Evolutionary conservation across 148 eudicot genomes (phyloP), one percentile per base, ranked within the genome.

Genomic region (Amaranthus hypochondriacus): DNA sequence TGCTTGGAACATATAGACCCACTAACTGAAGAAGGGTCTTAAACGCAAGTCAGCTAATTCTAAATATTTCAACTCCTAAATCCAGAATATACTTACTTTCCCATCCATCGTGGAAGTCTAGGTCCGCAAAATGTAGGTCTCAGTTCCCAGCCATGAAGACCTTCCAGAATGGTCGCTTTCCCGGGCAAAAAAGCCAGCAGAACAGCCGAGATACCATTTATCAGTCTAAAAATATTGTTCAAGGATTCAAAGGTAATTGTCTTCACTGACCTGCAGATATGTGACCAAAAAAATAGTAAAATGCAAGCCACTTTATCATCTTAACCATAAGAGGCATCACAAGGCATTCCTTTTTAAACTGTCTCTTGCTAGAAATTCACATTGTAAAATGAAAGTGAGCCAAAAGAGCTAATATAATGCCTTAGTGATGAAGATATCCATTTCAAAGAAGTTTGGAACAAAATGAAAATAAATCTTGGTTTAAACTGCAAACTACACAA

Each of bases 81-180:
- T 28, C 39, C 39, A 28, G 39, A 28, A 28, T 74, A 51, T 76
- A 77, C 97, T 83, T 85, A 95, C 99, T 89, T 89, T 56, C 89
- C 99, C 99, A 95, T 95, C 99, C 99, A 95, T 49, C 90, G 92
- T 12, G 99, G 99, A 74, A 95, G 87, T 44, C 91, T 86, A 56
- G 99, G 99, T 71, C 96, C 99, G 70, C 99, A 89, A 70, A 90
- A 92, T 64, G 91, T 87, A 63, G 99, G 99, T 79, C 91, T 84
- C 73, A 95, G 86, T 70, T 95, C 99, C 99, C 99, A 95, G 60
- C 99, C 99, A 73, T 92, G 97, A 67, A 95, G 74, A 76, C 99
- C 99, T 89, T 95, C 99, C 62, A 95, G 89, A 72, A 95, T 87
- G 73, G 89, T 82, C 76, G 94, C 79, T 75, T 95, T 95, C 74